phyloP scores from a whole-genome alignment of 2,329 filamentous ascomycete genomes.

The Penicillium aurantiogriseum region DNA sequence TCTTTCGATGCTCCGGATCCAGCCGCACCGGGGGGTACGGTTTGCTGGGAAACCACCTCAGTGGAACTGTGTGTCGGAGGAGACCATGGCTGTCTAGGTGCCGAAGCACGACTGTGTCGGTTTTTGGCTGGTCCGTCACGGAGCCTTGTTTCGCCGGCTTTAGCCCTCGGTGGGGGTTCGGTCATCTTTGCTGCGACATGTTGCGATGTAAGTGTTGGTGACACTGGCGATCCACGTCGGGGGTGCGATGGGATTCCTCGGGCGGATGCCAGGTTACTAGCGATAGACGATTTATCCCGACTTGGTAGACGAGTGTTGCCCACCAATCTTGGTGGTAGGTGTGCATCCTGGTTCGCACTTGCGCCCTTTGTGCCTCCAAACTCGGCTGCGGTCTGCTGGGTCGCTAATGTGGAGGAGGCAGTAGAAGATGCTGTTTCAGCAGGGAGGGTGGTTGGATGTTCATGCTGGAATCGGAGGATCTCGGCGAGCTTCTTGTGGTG shows the following conservation, averaged over 20 bases:
- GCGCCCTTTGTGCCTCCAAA: conserved; percentile 22
- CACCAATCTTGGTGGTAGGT: conserved; percentile 41
- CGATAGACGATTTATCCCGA: conserved; percentile 79
- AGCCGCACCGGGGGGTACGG: conserved; percentile 30
- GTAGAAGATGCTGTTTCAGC: conserved; percentile 13
- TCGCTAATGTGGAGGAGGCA: conserved; percentile 11
- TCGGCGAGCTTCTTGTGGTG: conserved; percentile 83
- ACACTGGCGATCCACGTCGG: conserved; percentile 63
- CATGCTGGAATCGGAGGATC: conserved; percentile 70
- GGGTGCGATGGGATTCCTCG: conserved; percentile 66
- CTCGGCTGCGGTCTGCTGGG: conserved; percentile 21
- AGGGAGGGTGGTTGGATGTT: conserved; percentile 43
- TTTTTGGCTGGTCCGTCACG: conserved; percentile 27
- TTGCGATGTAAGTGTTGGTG: conserved; percentile 70
- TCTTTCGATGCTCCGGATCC: conserved; percentile 24
- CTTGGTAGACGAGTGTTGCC: conserved; percentile 49
- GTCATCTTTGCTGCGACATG: conserved; percentile 70
- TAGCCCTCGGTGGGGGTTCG: conserved; percentile 48
- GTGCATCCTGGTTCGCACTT: conserved; percentile 32
- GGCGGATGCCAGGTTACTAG: conserved; percentile 81
- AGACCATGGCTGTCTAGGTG: conserved; percentile 35
- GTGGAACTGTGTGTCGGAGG: conserved; percentile 36
- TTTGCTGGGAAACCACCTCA: conserved; percentile 36
- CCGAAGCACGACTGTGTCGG: conserved; percentile 23
- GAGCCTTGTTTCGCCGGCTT: conserved; percentile 31